Conservation (phyloP, 169 alveolate species). For the Cryptosporidium tyzzeri region DNA sequence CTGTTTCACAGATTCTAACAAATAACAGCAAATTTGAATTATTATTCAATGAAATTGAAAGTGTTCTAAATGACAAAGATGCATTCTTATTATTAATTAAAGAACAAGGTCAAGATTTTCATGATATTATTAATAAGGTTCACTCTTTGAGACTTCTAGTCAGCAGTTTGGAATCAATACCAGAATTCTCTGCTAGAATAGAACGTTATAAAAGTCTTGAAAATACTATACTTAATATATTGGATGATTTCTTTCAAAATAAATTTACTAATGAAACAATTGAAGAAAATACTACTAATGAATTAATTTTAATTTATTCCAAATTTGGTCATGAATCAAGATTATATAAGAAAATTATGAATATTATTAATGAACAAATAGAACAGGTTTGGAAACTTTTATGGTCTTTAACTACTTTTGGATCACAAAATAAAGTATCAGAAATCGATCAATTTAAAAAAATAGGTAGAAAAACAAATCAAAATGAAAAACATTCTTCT, state of each 20-base stretch:
- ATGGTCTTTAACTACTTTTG: constrained; percentile 66
- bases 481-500: background rate
- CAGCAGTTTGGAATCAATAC: constrained; percentile 56
- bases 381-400: constrained; percentile 34
- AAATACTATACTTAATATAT: background rate
- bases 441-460: background rate
- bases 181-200: constrained; percentile 54
- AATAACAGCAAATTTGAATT: constrained; percentile 65
- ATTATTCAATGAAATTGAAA: constrained; percentile 38
- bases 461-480: background rate
- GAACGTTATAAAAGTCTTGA: constrained; percentile 34
- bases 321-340: constrained; percentile 44
- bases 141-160: constrained; percentile 44
- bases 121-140: constrained; percentile 38
- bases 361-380: constrained; percentile 13
- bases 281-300: background rate
- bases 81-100: constrained; percentile 15
- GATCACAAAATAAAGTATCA: constrained; percentile 27
- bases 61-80: constrained; percentile 18
- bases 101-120: constrained; percentile 29
- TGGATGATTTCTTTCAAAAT: constrained; percentile 27
- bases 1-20: constrained; percentile 30
- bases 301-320: constrained; percentile 1
- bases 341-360: background rate
- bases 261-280: background rate